Percentiles rank a stretch among this genome's conserved stretches.
Evolutionary conservation across 2,329 filamentous ascomycete genomes (phyloP).

Genomic region (Trichoderma cornu-damae): DNA sequence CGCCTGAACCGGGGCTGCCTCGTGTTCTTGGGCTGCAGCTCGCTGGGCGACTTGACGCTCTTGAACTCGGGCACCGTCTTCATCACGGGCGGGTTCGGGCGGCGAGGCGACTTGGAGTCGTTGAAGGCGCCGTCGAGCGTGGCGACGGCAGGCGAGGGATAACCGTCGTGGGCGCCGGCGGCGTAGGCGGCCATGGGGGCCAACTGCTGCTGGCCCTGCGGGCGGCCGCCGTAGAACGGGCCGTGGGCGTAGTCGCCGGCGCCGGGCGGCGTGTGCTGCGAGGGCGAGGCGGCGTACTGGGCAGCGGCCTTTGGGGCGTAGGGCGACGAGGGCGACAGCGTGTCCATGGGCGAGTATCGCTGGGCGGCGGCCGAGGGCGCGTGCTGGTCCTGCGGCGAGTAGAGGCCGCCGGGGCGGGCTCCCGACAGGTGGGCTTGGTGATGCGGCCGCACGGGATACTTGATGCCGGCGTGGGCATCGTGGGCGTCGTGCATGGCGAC

Average conservation of each 20-base stretch:
- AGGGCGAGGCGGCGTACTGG: slow-evolving; percentile 49
- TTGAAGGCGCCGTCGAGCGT: slow-evolving; percentile 63
- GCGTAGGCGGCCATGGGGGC: slow-evolving; percentile 69
- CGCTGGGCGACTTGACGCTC: slow-evolving; percentile 65
- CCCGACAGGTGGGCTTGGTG: slow-evolving; percentile 67
- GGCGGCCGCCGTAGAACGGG: slow-evolving; percentile 51
- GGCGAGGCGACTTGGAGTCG: slow-evolving; percentile 55
- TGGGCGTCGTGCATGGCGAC: slow-evolving; percentile 79
- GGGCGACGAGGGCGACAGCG: slow-evolving; percentile 71
- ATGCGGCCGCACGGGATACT: slow-evolving; percentile 75
- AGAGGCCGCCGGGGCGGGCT: slow-evolving; percentile 54
- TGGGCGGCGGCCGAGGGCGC: slow-evolving; percentile 73
- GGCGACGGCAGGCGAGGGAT: slow-evolving; percentile 66
- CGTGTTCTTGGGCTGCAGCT: slow-evolving; percentile 79
- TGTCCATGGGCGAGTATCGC: slow-evolving; percentile 94
- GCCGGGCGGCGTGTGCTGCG: slow-evolving; percentile 74
- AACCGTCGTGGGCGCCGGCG: slow-evolving; percentile 65
- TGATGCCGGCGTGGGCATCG: slow-evolving; percentile 79
- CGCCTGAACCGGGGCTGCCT: slow-evolving; percentile 83
- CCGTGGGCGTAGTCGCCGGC: slow-evolving; percentile 56
- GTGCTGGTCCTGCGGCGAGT: slow-evolving; percentile 55
- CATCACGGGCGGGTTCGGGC: slow-evolving; percentile 44
- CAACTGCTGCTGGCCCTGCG: slow-evolving; percentile 61
- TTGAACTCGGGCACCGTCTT: slow-evolving; percentile 82
- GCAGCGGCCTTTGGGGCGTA: slow-evolving; percentile 62